Percentiles rank a stretch among this genome's conserved stretches.
Conservation (phyloP, 75 land plant genomes). For the Cupressus sempervirens region DNA sequence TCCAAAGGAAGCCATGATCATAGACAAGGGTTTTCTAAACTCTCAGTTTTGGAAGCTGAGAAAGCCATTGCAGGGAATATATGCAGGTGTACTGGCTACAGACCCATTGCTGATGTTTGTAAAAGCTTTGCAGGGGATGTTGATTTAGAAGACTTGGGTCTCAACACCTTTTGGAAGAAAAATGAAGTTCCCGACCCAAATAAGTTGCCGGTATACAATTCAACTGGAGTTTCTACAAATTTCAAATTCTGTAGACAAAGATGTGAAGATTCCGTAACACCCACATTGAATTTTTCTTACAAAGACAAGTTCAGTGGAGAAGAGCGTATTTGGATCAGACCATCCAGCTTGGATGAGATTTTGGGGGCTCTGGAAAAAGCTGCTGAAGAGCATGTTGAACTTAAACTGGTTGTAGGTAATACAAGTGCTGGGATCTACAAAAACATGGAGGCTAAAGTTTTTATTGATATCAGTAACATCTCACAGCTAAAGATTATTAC, state of each 20-base stretch:
- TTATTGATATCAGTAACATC: conserved; percentile 59
- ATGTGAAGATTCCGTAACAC: background rate
- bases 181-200: conserved; percentile 26
- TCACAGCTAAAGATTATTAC: conserved; percentile 56
- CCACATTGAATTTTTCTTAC: conserved; percentile 11
- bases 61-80: conserved; percentile 65
- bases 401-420: conserved; percentile 70
- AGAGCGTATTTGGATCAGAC: conserved; percentile 36
- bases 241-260: background rate
- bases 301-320: background rate
- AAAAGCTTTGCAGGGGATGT: conserved; percentile 80
- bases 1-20: conserved; percentile 28
- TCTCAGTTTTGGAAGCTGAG: conserved; percentile 53
- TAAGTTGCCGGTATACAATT: conserved; percentile 37
- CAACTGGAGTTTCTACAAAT: conserved; percentile 18
- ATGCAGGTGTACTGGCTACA: conserved; percentile 87
- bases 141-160: conserved; percentile 85
- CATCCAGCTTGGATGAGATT: conserved; percentile 36
- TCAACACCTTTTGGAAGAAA: conserved; percentile 59
- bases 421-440: conserved; percentile 78
- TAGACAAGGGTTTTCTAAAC: conserved; percentile 41
- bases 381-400: background rate
- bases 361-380: conserved; percentile 8
- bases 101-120: conserved; percentile 78
- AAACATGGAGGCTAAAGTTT: conserved; percentile 42